These are phyloP conservation scores for Colletotrichum nymphaeae DNA, from an alignment of 2,329 filamentous ascomycete species.

Conservation along the genomic window DNA sequence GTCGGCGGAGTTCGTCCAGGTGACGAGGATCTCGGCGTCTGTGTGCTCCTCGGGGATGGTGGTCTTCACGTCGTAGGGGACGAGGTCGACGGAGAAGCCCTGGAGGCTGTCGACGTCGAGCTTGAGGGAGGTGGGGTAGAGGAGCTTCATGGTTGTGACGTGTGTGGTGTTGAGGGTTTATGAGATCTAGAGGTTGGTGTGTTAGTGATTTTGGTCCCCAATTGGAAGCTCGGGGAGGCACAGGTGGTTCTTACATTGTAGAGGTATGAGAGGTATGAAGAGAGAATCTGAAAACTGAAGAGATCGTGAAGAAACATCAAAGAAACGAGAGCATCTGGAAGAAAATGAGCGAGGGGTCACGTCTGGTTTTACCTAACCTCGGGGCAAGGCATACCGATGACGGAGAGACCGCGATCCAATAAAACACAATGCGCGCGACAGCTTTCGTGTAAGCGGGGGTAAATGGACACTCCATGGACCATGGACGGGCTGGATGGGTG, in stretches of 20 bases:
- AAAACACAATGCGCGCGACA: not conserved
- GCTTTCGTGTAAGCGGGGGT: not conserved
- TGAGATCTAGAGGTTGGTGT: not conserved
- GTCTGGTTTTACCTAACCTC: slow-evolving; percentile 16
- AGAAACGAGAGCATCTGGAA: not conserved
- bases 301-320: not conserved
- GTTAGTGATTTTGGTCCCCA: not conserved
- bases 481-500: not conserved
- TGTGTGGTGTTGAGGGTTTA: not conserved
- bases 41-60: slow-evolving; percentile 66
- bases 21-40: slow-evolving; percentile 71
- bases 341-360: slow-evolving; percentile 14
- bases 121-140: slow-evolving; percentile 72
- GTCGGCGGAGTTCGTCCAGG: slow-evolving; percentile 68
- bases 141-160: slow-evolving; percentile 67
- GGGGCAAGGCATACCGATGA: slow-evolving; percentile 24
- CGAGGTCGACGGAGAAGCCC: slow-evolving; percentile 68
- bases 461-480: not conserved
- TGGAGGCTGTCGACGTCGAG: slow-evolving; percentile 66
- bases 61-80: slow-evolving; percentile 68
- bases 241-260: not conserved
- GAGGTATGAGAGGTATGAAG: not conserved
- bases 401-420: slow-evolving; percentile 17
- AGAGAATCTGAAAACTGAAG: too few species aligned
- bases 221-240: too few species aligned